phyloP scores from a whole-genome alignment of 768 basidiomycete genomes.

The Lentinula detonsa region DNA sequence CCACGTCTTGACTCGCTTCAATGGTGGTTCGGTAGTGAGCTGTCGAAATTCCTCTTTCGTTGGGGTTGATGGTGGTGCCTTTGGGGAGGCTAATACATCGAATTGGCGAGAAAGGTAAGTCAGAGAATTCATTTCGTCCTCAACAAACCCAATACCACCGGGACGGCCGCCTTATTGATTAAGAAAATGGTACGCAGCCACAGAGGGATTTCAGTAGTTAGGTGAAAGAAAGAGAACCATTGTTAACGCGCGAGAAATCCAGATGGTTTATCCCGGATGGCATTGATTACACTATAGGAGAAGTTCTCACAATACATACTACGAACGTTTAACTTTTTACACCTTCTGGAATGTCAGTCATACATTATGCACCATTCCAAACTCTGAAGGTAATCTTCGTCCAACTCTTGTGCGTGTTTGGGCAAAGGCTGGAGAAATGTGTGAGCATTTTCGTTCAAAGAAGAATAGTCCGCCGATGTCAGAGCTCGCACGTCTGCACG shows the following conservation, averaged over 20 bases:
- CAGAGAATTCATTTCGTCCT: slow-evolving; percentile 68
- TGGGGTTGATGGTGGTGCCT: slow-evolving; percentile 55
- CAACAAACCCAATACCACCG: slow-evolving; percentile 7
- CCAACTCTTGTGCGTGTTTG: background rate
- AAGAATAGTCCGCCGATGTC: background rate
- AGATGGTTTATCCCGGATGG: background rate
- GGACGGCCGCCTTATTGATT: background rate
- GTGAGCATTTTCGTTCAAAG: background rate
- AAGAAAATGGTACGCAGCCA: background rate
- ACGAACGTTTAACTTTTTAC: background rate
- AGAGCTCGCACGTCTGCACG: background rate
- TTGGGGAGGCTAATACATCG: slow-evolving; percentile 63
- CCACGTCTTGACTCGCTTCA: slow-evolving; percentile 47
- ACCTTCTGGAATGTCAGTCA: background rate
- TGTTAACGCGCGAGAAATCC: background rate
- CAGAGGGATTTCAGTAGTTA: background rate
- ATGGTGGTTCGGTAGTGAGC: slow-evolving; percentile 18
- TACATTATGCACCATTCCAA: slow-evolving; percentile 7
- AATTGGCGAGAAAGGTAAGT: slow-evolving; percentile 77
- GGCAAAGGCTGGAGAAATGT: background rate
- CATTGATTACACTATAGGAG: background rate
- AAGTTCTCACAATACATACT: background rate
- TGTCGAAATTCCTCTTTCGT: slow-evolving; percentile 24
- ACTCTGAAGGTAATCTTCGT: slow-evolving; percentile 1
- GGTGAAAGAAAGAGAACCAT: background rate